Conservation (phyloP, 257 asterid species). For the Fraxinus americana region DNA sequence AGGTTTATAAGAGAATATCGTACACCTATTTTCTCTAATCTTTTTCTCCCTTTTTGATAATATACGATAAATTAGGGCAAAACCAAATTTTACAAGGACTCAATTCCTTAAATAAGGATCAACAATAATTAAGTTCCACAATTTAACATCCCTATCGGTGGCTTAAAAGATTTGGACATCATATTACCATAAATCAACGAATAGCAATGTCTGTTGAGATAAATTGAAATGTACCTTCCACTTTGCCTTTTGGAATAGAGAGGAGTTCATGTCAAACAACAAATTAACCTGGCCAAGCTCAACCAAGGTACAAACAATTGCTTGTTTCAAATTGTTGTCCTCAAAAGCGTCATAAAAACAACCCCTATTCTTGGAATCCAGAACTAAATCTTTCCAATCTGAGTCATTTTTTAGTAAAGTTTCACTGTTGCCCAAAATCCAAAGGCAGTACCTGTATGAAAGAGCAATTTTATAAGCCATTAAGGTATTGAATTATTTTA, state of each 20-base stretch:
- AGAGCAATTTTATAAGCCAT: background rate
- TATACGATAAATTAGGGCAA: too few relatives aligned
- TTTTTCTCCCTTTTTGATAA: too few relatives aligned
- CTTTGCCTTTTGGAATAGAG: slow-evolving; percentile 35
- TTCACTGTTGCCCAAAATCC: slow-evolving; percentile 68
- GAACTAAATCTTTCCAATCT: slow-evolving; percentile 55
- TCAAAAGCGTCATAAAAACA: slow-evolving; percentile 55
- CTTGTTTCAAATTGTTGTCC: slow-evolving; percentile 43
- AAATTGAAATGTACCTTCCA: slow-evolving; percentile 42
- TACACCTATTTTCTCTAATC: too few relatives aligned
- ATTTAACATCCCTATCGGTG: too few relatives aligned
- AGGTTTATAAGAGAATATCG: too few relatives aligned
- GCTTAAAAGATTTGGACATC: too few relatives aligned
- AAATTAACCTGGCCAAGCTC: slow-evolving; percentile 37
- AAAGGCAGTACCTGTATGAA: slow-evolving; percentile 56
- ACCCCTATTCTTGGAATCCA: slow-evolving; percentile 59
- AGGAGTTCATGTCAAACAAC: slow-evolving; percentile 30
- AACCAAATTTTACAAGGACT: too few relatives aligned
- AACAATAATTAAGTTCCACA: too few relatives aligned
- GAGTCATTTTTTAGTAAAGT: slow-evolving; percentile 57
- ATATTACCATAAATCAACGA: too few relatives aligned
- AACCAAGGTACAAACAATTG: slow-evolving; percentile 42
- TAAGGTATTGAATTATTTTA: too few relatives aligned
- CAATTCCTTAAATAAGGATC: too few relatives aligned
- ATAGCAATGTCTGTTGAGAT: background rate